Evolutionary conservation across 2,329 filamentous ascomycete species (phyloP).

Genomic region (Aspergillus awamori): DNA sequence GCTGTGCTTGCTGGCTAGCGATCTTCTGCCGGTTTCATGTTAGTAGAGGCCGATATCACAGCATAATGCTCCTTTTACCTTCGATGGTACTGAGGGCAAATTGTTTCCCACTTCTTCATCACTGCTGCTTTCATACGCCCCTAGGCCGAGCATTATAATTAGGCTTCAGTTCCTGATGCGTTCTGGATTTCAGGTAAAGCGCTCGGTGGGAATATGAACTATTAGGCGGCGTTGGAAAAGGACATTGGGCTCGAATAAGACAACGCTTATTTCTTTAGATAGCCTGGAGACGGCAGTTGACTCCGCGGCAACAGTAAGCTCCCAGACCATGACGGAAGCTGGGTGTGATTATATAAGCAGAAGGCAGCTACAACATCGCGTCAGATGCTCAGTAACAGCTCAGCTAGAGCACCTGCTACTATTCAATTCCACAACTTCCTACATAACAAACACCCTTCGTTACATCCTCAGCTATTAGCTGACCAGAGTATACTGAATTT

Average conservation of each 20-base stretch:
- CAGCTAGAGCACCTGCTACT: slow-evolving; percentile 2
- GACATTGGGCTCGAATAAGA: neutral
- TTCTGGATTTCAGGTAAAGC: neutral
- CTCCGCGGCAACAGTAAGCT: neutral
- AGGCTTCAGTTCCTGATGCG: neutral
- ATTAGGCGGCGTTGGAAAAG: neutral
- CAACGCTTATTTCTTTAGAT: neutral
- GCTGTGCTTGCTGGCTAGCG: slow-evolving; percentile 8
- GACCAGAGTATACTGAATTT: neutral
- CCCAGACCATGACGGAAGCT: slow-evolving; percentile 4
- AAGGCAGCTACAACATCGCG: slow-evolving; percentile 44
- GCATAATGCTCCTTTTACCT: slow-evolving; percentile 25
- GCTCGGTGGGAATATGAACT: neutral
- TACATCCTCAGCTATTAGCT: neutral
- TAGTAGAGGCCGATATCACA: slow-evolving; percentile 6
- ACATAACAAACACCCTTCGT: neutral
- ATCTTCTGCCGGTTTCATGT: slow-evolving; percentile 16
- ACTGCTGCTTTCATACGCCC: slow-evolving; percentile 49
- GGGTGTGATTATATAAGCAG: slow-evolving; percentile 38
- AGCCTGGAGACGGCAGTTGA: neutral
- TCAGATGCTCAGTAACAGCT: slow-evolving; percentile 30
- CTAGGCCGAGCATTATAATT: slow-evolving; percentile 44
- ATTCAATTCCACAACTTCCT: slow-evolving; percentile 6
- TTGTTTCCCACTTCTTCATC: slow-evolving; percentile 43
- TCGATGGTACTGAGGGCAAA: slow-evolving; percentile 13